These are phyloP conservation scores for Candida nonsorbophila DNA, from an alignment of 805 yeast genomes.

Conservation along the genomic window DNA sequence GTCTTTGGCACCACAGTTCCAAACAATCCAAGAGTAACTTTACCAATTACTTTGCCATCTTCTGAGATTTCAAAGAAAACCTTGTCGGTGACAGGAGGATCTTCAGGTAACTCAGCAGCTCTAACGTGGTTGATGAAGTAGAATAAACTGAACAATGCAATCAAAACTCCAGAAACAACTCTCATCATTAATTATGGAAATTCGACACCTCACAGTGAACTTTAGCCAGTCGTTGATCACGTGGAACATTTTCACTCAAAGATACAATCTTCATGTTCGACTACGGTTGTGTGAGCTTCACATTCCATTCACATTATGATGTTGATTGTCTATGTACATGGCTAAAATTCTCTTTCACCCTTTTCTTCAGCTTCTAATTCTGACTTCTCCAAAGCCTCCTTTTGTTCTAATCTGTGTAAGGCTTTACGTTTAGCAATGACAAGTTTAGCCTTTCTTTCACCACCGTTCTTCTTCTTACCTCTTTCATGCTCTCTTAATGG, in stretches of 20 bases:
- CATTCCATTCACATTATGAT: no score
- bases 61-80: conserved; percentile 84
- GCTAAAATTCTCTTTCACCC: conserved; percentile 38
- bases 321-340: conserved; percentile 2
- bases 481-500: conserved; percentile 50
- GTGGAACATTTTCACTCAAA: no score
- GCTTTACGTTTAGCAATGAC: conserved; percentile 55
- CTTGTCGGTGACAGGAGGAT: conserved; percentile 64
- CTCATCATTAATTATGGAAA: conserved; percentile 11
- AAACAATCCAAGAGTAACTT: conserved; percentile 81
- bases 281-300: no score
- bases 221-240: no score
- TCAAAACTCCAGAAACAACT: conserved; percentile 7
- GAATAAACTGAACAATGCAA: conserved; percentile 6
- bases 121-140: conserved; percentile 4
- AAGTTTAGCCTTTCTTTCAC: conserved; percentile 70
- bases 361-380: conserved; percentile 37
- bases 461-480: conserved; percentile 78
- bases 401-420: conserved; percentile 50
- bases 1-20: conserved; percentile 94
- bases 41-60: conserved; percentile 74
- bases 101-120: conserved; percentile 19
- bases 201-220: no score
- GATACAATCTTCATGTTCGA: no score
- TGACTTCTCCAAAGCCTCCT: conserved; percentile 32